Evolutionary conservation across 257 asterid species (phyloP), one percentile per base, ranked within the genome.

Genomic region (Sherardia arvensis): DNA sequence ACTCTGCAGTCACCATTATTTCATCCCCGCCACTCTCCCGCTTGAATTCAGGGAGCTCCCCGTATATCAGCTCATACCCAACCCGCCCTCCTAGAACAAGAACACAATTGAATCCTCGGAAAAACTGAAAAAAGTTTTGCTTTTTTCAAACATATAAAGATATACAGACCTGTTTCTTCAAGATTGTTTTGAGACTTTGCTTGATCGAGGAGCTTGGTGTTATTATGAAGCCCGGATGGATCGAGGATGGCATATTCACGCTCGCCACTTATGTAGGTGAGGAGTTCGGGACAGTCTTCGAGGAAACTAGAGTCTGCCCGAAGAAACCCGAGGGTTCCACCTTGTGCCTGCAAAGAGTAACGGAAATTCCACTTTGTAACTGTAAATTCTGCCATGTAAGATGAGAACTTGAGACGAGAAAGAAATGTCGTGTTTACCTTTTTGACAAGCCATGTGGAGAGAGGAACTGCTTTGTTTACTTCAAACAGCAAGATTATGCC

Each of bases 181-280:
- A 72, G 64, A 66, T 65, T 73, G 15, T 60, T 49, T 30, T 32
- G 70, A 60, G 68, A 77, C 59, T 68, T 67, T 40, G 43, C 73
- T 59, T 62, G 85, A 66, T 76, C 65, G 65, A 74, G 58, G 56
- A 71, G 69, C 61, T 74, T 78, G 5, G 71, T 59, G 36, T 60
- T 71, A 38, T 59, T 75, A 60, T 57, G 83, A 59, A 65, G 74
- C 18, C 75, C 74, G 17, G 40, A 12, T 48, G 95, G 89, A 75
- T 85, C 79, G 45, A 92, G 80, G 62, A 92, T 76, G 63, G 84
- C 84, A 69, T 87, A 92, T 71, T 92, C 97, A 25, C 73, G 91
- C 65, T 61, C 73, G 59, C 82, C 73, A 62, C 83, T 80, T 18
- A 89, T 43, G 45, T 82, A 92, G 5, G 85, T 86, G 36, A 92